Conservation (phyloP, 352 stramenopile species). For the Pythium insidiosum region DNA sequence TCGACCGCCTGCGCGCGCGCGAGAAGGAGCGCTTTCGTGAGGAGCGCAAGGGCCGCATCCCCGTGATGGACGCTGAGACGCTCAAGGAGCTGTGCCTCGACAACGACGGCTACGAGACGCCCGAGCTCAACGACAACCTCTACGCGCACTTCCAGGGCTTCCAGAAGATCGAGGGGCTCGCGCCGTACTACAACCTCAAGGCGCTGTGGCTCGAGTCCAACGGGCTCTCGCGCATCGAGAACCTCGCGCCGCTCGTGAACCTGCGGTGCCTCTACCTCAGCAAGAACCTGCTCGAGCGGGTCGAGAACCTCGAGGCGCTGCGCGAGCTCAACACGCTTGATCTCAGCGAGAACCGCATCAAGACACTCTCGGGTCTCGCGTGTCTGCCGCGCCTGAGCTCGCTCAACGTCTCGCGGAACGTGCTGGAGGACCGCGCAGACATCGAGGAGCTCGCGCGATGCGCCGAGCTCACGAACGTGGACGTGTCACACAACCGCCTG, state of each 20-base stretch:
- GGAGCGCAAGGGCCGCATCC: constrained; percentile 59
- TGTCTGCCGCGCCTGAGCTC: constrained; percentile 72
- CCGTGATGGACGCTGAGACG: constrained; percentile 85
- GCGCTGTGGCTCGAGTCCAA: constrained; percentile 96
- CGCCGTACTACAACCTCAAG: constrained; percentile 90
- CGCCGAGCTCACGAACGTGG: constrained; percentile 79
- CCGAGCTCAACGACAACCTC: constrained; percentile 92
- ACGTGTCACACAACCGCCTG: constrained; percentile 91
- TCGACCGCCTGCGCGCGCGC: constrained; percentile 47
- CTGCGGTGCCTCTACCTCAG: constrained; percentile 91
- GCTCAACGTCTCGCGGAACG: constrained; percentile 89
- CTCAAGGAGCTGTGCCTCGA: constrained; percentile 80
- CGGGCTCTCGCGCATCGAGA: constrained; percentile 82
- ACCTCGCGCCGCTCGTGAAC: constrained; percentile 56
- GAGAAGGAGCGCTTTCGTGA: constrained; percentile 63
- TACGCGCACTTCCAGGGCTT: constrained; percentile 94
- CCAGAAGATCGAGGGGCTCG: constrained; percentile 90
- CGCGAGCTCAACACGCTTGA: constrained; percentile 89
- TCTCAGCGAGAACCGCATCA: constrained; percentile 89
- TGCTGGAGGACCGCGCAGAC: constrained; percentile 56
- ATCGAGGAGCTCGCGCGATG: constrained; percentile 71
- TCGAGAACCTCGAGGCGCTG: constrained; percentile 62
- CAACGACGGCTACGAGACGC: constrained; percentile 92
- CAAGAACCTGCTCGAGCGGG: constrained; percentile 87
- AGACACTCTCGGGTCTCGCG: constrained; percentile 71